Percentiles rank a stretch among this genome's conserved stretches.
These are phyloP conservation scores for Solanum sparsipilum DNA, from an alignment of 257 asterid genomes.

Conservation along the genomic window DNA sequence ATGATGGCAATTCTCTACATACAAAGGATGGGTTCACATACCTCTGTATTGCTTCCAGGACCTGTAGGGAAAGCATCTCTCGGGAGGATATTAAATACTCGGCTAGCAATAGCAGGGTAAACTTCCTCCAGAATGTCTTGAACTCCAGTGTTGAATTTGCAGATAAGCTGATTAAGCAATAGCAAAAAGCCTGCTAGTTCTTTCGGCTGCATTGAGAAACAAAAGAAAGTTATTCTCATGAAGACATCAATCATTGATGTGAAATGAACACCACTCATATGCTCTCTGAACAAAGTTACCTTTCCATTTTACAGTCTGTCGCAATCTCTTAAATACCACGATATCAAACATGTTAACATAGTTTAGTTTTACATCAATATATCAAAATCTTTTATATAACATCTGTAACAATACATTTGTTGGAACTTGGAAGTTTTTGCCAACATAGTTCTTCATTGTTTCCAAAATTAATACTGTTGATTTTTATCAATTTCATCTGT, in stretches of 20 bases:
- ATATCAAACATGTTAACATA: not conserved
- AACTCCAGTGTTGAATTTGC: conserved; percentile 68
- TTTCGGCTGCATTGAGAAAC: conserved; percentile 58
- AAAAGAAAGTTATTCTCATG: not conserved
- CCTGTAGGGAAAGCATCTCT: conserved; percentile 55
- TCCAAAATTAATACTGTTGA: not conserved
- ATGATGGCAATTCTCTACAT: not conserved
- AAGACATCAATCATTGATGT: not conserved
- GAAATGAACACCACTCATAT: not conserved
- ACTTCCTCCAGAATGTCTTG: conserved; percentile 69
- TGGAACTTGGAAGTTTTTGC: not conserved
- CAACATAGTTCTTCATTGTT: not conserved
- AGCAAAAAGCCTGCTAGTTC: conserved; percentile 78
- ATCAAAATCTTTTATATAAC: not conserved
- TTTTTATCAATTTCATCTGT: not conserved
- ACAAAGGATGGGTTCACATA: conserved; percentile 12
- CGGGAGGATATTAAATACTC: conserved; percentile 64
- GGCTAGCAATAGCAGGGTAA: conserved; percentile 69
- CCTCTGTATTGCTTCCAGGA: conserved; percentile 88
- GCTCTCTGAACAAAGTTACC: not conserved
- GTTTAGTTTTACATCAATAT: not conserved
- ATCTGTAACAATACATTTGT: not conserved
- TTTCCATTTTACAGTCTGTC: not conserved
- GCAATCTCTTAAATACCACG: not conserved
- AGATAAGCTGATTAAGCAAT: conserved; percentile 82